These are phyloP conservation scores for Backusella liffmaniae DNA, from an alignment of 192 early-diverging fungal genomes.

Conservation along the genomic window DNA sequence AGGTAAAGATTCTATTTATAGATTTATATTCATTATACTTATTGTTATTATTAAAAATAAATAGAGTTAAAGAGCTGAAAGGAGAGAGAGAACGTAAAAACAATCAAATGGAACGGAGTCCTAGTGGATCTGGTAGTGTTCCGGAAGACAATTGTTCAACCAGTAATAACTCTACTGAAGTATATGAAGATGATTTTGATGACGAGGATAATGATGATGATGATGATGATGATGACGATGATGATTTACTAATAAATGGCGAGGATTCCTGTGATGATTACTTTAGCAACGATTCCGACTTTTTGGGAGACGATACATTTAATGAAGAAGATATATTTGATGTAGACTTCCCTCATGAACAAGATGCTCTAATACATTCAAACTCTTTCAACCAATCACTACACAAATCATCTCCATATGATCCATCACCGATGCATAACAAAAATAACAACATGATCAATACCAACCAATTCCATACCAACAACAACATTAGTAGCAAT, in stretches of 20 bases:
- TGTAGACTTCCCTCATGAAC: constrained; percentile 40
- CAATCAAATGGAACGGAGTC: neutral
- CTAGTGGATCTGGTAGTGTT: constrained; percentile 11
- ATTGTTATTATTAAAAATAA: neutral
- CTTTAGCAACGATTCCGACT: constrained; percentile 30
- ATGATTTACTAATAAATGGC: neutral
- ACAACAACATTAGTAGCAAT: neutral
- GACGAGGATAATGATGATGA: constrained; percentile 14
- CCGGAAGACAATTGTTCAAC: constrained; percentile 10
- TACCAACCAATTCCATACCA: neutral
- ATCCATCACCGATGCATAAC: neutral
- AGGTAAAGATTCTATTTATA: constrained; percentile 44
- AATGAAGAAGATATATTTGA: constrained; percentile 36
- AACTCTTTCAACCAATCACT: neutral
- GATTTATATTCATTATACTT: neutral
- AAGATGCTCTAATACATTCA: constrained; percentile 23
- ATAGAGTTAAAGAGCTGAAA: constrained; percentile 45
- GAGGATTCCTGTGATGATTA: constrained; percentile 19
- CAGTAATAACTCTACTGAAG: neutral
- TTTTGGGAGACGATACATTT: constrained; percentile 37
- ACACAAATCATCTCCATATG: neutral
- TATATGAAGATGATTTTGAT: neutral
- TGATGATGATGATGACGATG: neutral
- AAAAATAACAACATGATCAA: neutral
- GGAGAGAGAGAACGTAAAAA: constrained; percentile 38